Evolutionary conservation across 768 basidiomycete species (phyloP).

Genomic region (Psilocybe subaeruginosa): DNA sequence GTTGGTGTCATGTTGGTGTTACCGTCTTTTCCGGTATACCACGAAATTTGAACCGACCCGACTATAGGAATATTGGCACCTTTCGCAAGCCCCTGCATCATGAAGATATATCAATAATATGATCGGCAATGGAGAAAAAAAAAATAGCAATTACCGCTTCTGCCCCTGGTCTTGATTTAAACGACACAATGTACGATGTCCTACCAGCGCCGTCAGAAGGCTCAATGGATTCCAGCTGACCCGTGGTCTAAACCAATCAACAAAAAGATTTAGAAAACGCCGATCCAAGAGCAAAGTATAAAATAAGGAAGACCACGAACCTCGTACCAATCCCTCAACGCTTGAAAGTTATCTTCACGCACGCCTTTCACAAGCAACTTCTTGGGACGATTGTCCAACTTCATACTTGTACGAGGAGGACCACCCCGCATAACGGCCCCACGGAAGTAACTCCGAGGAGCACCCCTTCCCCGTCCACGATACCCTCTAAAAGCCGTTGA

Average conservation of each 20-base stretch:
- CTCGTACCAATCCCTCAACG: conserved; percentile 85
- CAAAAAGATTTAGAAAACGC: conserved; percentile 7
- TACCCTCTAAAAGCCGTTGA: conserved; percentile 61
- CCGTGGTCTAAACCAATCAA: conserved; percentile 50
- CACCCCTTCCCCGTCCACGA: conserved; percentile 67
- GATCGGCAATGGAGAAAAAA: conserved; percentile 12
- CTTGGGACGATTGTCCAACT: conserved; percentile 88
- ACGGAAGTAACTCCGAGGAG: conserved; percentile 60
- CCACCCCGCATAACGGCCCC: conserved; percentile 64
- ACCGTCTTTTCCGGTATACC: conserved; percentile 51
- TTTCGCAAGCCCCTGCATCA: conserved; percentile 67
- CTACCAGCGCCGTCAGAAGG: conserved; percentile 44
- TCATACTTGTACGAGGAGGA: conserved; percentile 74
- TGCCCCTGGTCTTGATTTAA: conserved; percentile 72
- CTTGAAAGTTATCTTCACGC: conserved; percentile 50
- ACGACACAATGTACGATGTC: conserved; percentile 52
- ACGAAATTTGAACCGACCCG: conserved; percentile 67
- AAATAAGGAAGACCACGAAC: conserved; percentile 35
- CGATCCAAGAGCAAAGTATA: neutral
- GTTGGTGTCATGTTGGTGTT: conserved; percentile 22
- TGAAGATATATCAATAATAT: conserved; percentile 3
- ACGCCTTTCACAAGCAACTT: conserved; percentile 77
- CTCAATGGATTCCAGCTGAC: conserved; percentile 72
- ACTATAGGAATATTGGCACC: conserved; percentile 67
- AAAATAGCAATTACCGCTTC: conserved; percentile 59